These are phyloP conservation scores for Stagonosporopsis chrysanthemi DNA, from an alignment of 2,329 filamentous ascomycete genomes.

Conservation along the genomic window DNA sequence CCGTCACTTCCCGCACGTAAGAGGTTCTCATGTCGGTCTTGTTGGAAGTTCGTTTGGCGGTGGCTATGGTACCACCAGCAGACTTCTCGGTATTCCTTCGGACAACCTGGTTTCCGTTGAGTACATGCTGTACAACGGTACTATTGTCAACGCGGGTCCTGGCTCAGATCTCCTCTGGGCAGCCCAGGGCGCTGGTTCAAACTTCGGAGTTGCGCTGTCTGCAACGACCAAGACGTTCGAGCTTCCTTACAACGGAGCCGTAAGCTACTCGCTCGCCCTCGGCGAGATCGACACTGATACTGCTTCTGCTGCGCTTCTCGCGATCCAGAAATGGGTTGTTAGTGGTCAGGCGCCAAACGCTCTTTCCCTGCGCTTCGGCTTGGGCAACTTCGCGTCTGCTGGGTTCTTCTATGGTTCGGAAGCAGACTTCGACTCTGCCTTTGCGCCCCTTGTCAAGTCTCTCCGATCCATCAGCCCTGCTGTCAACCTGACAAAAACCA, in stretches of 20 bases:
- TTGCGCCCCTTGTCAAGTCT: slow-evolving; percentile 21
- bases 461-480: slow-evolving; percentile 8
- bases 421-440: slow-evolving; percentile 18
- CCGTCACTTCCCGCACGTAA: slow-evolving; percentile 22
- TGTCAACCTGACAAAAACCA: slow-evolving; percentile 19
- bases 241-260: slow-evolving; percentile 13
- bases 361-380: slow-evolving; percentile 23
- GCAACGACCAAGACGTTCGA: slow-evolving; percentile 18
- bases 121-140: slow-evolving; percentile 24
- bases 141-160: slow-evolving; percentile 12
- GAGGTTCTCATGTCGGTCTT: slow-evolving; percentile 21
- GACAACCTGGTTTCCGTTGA: slow-evolving; percentile 23
- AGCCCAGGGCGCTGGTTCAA: slow-evolving; percentile 23
- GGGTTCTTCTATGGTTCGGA: slow-evolving; percentile 26
- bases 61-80: slow-evolving; percentile 21
- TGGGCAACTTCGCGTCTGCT: slow-evolving; percentile 15
- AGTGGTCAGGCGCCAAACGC: slow-evolving; percentile 20
- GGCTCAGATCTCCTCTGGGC: slow-evolving; percentile 23
- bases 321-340: slow-evolving; percentile 24
- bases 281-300: slow-evolving; percentile 2
- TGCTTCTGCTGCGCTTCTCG: slow-evolving; percentile 18
- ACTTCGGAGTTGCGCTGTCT: slow-evolving; percentile 21
- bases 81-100: slow-evolving; percentile 14
- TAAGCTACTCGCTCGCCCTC: slow-evolving; percentile 18
- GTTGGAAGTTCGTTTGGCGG: slow-evolving; percentile 17